Evolutionary conservation across 108 stramenopile species (phyloP).

Genomic region (Asterionellopsis glacialis): DNA sequence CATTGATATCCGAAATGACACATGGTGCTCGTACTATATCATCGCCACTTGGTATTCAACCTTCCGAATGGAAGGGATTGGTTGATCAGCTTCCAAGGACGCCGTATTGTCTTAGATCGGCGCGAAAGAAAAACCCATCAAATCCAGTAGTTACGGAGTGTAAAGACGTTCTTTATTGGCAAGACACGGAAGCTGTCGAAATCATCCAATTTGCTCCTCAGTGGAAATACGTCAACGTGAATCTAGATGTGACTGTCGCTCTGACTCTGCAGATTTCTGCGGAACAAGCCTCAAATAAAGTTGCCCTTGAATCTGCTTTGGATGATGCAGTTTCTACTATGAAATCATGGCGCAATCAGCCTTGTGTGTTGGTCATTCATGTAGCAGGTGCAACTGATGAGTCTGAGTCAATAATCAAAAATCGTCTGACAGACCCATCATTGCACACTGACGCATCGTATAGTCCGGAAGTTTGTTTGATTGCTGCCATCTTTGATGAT

Average conservation of each 20-base stretch:
- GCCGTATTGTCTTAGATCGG: conserved; percentile 38
- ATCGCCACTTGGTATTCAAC: conserved; percentile 35
- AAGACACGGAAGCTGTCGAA: conserved; percentile 24
- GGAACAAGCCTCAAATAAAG: conserved; percentile 37
- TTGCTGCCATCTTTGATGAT: conserved; percentile 42
- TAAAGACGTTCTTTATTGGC: conserved; percentile 37
- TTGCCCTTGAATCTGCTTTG: conserved; percentile 32
- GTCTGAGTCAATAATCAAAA: conserved; percentile 4
- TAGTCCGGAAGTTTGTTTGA: conserved; percentile 42
- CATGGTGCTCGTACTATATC: conserved; percentile 5
- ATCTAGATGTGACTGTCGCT: conserved; percentile 65
- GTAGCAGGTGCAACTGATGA: conserved; percentile 33
- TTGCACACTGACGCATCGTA: conserved; percentile 8
- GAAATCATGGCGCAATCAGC: conserved; percentile 69
- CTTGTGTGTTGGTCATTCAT: conserved; percentile 64
- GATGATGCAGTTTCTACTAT: conserved; percentile 61
- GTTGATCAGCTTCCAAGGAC: conserved; percentile 34
- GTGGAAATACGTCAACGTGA: conserved; percentile 40
- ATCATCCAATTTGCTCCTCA: conserved; percentile 40
- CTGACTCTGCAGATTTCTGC: conserved; percentile 67
- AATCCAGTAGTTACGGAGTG: conserved; percentile 31
- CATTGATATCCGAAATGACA: conserved; percentile 3
- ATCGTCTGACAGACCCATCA: conserved; percentile 30
- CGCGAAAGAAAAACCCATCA: conserved; percentile 16
- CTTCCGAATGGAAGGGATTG: conserved; percentile 29